phyloP scores from a whole-genome alignment of 257 asterid genomes.

The Paulownia fortunei region DNA sequence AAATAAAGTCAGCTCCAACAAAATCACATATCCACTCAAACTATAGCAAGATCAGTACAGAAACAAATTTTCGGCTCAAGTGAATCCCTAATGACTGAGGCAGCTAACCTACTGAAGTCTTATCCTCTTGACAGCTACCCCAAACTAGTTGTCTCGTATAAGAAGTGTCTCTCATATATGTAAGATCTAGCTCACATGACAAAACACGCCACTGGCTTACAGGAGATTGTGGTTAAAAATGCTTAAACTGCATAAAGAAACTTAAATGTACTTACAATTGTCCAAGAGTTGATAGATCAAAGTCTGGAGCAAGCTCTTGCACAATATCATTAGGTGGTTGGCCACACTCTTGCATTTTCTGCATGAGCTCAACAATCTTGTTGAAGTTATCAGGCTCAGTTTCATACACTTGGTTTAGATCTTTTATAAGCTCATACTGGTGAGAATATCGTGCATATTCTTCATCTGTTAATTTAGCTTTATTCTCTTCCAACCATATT shows the following conservation, averaged over 20 bases:
- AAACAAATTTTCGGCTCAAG: not conserved
- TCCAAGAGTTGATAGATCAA: slow-evolving; percentile 77
- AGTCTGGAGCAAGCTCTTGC: slow-evolving; percentile 90
- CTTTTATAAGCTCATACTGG: slow-evolving; percentile 73
- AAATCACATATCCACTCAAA: not conserved
- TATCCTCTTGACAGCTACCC: not conserved
- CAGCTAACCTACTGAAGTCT: not conserved
- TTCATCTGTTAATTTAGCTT: slow-evolving; percentile 61
- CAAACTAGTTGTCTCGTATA: not conserved
- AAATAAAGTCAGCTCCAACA: slow-evolving; percentile 1
- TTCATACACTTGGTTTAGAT: slow-evolving; percentile 73
- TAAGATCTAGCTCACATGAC: not conserved
- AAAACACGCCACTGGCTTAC: not conserved
- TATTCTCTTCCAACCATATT: slow-evolving; percentile 82
- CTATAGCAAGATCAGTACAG: slow-evolving; percentile 7
- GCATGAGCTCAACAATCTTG: slow-evolving; percentile 97
- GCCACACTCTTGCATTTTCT: slow-evolving; percentile 99
- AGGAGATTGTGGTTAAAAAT: not conserved
- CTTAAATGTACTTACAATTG: slow-evolving; percentile 67
- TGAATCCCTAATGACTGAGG: not conserved
- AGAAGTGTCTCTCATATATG: not conserved
- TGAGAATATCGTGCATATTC: slow-evolving; percentile 65
- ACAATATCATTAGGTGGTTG: slow-evolving; percentile 96
- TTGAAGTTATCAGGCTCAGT: slow-evolving; percentile 84
- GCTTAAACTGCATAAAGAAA: not conserved